Evolutionary conservation across 768 basidiomycete species (phyloP).

Genomic region (Tephrocybe sp.): DNA sequence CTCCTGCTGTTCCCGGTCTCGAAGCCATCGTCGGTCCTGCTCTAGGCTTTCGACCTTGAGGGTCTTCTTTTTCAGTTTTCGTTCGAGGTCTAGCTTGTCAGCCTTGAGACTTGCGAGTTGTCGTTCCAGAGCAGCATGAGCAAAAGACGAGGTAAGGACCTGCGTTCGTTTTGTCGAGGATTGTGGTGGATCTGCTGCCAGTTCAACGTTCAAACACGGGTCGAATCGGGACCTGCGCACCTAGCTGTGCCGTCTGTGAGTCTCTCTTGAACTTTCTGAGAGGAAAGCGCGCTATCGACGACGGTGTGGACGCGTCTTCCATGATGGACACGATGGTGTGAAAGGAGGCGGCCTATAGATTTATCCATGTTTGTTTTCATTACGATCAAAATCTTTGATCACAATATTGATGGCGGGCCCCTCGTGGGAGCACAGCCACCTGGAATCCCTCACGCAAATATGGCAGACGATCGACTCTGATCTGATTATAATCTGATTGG

Average conservation of each 20-base stretch:
- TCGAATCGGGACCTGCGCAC: not conserved
- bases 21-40: conserved; percentile 64
- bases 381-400: not conserved
- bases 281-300: conserved; percentile 1
- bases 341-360: not conserved
- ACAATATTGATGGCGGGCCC: conserved; percentile 2
- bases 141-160: conserved; percentile 58
- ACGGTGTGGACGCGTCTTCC: conserved; percentile 4
- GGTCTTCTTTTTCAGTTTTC: conserved; percentile 66
- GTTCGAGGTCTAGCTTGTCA: conserved; percentile 61
- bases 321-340: not conserved
- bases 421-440: not conserved
- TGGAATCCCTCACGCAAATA: not conserved
- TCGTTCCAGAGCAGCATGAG: conserved; percentile 65
- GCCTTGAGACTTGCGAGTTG: conserved; percentile 62
- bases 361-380: not conserved
- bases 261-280: conserved; percentile 6
- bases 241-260: conserved; percentile 5
- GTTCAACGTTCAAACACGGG: not conserved
- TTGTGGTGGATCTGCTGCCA: conserved; percentile 54
- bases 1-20: conserved; percentile 68
- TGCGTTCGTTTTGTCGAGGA: conserved; percentile 64
- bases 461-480: not conserved
- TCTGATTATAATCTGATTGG: not conserved
- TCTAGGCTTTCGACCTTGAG: conserved; percentile 62